Percentiles rank a stretch among this genome's conserved stretches.
Conservation (phyloP, 345 rosid species). For the Heritiera littoralis region DNA sequence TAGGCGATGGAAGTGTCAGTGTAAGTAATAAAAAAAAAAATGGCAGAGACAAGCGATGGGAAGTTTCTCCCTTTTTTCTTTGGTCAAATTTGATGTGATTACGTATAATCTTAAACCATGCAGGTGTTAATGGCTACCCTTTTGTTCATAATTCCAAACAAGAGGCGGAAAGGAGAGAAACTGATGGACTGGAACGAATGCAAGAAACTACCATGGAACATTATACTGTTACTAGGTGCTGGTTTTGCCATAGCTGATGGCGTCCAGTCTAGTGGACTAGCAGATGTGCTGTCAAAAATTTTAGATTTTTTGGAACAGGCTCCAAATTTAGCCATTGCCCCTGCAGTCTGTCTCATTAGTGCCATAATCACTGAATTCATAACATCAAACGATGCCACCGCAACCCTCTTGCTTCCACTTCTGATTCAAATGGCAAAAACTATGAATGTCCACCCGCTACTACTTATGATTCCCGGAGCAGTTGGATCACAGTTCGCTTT, state of each 20-base stretch:
- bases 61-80: neutral
- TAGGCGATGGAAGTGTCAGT: conserved; percentile 88
- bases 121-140: conserved; percentile 86
- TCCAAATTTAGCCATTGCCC: conserved; percentile 78
- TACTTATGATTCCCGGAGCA: conserved; percentile 79
- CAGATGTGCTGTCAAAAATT: conserved; percentile 60
- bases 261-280: conserved; percentile 74
- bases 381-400: conserved; percentile 83
- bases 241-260: conserved; percentile 95
- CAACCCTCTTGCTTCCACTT: conserved; percentile 72
- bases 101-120: neutral
- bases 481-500: conserved; percentile 81
- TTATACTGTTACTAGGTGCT: conserved; percentile 73
- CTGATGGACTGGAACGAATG: conserved; percentile 95
- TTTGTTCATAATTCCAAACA: conserved; percentile 81
- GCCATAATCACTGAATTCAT: conserved; percentile 83
- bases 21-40: conserved; percentile 38
- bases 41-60: neutral
- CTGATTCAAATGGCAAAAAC: conserved; percentile 75
- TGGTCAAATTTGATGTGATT: neutral
- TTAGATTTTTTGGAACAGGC: conserved; percentile 61
- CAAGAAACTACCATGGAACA: conserved; percentile 94
- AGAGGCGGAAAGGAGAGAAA: conserved; percentile 73
- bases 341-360: conserved; percentile 54
- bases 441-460: conserved; percentile 70